Conservation (phyloP, 2,329 filamentous ascomycete species). For the Penicillium paneum region DNA sequence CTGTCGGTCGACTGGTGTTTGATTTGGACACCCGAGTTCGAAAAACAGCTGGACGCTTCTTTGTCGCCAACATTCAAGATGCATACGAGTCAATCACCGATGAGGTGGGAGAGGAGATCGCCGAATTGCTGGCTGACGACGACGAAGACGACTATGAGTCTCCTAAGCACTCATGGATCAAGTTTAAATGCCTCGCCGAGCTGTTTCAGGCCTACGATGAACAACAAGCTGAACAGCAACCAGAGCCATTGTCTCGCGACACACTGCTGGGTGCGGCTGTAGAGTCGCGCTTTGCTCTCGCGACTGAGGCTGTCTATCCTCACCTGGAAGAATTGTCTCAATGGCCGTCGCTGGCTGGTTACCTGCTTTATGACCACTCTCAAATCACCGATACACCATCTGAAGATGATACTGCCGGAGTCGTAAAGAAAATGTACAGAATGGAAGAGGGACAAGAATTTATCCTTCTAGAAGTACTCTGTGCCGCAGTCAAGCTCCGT, state of each 20-base stretch:
- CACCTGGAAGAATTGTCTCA: constrained; percentile 74
- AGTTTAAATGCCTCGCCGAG: constrained; percentile 85
- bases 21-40: constrained; percentile 81
- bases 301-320: constrained; percentile 80
- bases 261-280: constrained; percentile 60
- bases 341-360: constrained; percentile 86
- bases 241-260: constrained; percentile 29
- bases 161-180: constrained; percentile 80
- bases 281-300: constrained; percentile 80
- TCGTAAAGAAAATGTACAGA: constrained; percentile 69
- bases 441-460: constrained; percentile 74
- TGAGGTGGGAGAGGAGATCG: constrained; percentile 75
- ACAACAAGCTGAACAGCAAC: constrained; percentile 47
- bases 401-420: constrained; percentile 57
- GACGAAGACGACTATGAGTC: constrained; percentile 68
- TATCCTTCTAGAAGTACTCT: constrained; percentile 81
- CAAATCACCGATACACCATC: constrained; percentile 53
- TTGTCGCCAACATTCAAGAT: constrained; percentile 81
- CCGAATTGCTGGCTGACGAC: constrained; percentile 72
- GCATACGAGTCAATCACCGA: constrained; percentile 76
- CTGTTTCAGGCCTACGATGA: constrained; percentile 77
- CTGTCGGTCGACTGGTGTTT: constrained; percentile 81
- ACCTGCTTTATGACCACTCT: constrained; percentile 89
- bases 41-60: constrained; percentile 86
- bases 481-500: constrained; percentile 72